These are phyloP conservation scores for Mycena floridula DNA, from an alignment of 768 basidiomycete species.

Conservation along the genomic window DNA sequence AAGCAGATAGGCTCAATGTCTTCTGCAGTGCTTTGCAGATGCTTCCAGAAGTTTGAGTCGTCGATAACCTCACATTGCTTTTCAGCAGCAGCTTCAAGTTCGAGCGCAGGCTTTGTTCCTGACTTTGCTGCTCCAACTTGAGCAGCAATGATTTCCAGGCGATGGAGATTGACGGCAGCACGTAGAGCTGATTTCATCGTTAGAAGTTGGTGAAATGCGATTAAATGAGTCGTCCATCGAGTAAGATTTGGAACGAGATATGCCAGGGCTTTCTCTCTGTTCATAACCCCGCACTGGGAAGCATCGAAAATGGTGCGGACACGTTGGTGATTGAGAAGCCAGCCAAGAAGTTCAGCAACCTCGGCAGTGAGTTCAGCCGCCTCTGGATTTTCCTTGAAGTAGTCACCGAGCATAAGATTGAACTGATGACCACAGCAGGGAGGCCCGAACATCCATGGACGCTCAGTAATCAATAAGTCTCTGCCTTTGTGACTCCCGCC, in stretches of 20 bases:
- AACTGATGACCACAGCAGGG: slow-evolving; percentile 10
- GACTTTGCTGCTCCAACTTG: too few relatives aligned
- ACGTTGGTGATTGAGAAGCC: slow-evolving; percentile 7
- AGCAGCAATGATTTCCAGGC: slow-evolving; percentile 4
- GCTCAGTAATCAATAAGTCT: slow-evolving; percentile 1
- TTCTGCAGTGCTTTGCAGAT: too few relatives aligned
- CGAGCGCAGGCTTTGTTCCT: too few relatives aligned
- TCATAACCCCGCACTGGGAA: slow-evolving; percentile 1
- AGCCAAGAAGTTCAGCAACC: slow-evolving; percentile 9
- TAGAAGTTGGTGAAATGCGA: slow-evolving; percentile 4
- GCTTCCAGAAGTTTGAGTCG: too few relatives aligned
- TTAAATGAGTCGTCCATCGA: slow-evolving; percentile 11
- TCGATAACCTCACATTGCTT: too few relatives aligned
- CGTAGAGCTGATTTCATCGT: slow-evolving; percentile 4
- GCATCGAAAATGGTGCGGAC: slow-evolving; percentile 4
- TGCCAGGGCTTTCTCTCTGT: slow-evolving; percentile 5
- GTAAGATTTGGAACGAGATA: slow-evolving; percentile 10
- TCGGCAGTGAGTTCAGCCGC: slow-evolving; percentile 2
- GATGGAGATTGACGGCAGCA: slow-evolving; percentile 1
- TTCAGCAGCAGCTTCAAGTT: too few relatives aligned
- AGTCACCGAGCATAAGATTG: slow-evolving; percentile 11
- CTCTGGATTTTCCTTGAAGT: slow-evolving; percentile 8
- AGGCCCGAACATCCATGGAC: slow-evolving; percentile 4
- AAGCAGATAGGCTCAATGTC: too few relatives aligned
- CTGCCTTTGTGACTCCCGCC: slow-evolving; percentile 10